phyloP scores from a whole-genome alignment of 106 monocot genomes.

The Alisma plantagoaquatica region DNA sequence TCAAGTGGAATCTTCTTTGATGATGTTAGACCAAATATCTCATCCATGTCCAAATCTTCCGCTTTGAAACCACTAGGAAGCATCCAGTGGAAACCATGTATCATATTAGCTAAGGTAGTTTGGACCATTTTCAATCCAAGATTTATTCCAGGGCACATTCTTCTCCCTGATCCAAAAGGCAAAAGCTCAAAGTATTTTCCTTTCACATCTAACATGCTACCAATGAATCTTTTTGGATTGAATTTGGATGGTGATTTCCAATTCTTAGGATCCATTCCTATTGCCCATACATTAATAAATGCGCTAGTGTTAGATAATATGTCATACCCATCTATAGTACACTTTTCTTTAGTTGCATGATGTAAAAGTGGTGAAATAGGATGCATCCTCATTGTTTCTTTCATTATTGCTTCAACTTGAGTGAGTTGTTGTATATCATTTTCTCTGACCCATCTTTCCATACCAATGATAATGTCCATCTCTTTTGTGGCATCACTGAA shows the following conservation, averaged over 20 bases:
- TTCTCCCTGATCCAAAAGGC: conserved; percentile 70
- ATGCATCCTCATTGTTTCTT: conserved; percentile 79
- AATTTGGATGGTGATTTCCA: conserved; percentile 65
- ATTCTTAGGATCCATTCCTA: conserved; percentile 47
- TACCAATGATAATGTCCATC: conserved; percentile 60
- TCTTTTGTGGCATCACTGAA: conserved; percentile 55
- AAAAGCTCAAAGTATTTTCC: conserved; percentile 71
- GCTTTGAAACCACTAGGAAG: conserved; percentile 38
- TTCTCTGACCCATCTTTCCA: conserved; percentile 48
- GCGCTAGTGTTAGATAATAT: conserved; percentile 54
- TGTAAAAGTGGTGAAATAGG: conserved; percentile 78
- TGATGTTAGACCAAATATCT: conserved; percentile 66
- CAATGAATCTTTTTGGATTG: conserved; percentile 59
- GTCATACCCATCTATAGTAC: conserved; percentile 67
- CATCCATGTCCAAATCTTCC: conserved; percentile 59
- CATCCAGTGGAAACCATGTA: conserved; percentile 71
- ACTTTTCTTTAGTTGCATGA: conserved; percentile 40
- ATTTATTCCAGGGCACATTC: conserved; percentile 77
- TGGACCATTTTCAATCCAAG: conserved; percentile 68
- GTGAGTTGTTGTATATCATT: conserved; percentile 60
- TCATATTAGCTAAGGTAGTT: conserved; percentile 67
- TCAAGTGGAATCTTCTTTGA: conserved; percentile 61
- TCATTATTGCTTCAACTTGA: conserved; percentile 54
- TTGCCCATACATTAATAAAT: conserved; percentile 78
- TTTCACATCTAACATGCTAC: conserved; percentile 68